These are phyloP conservation scores for Phyllosticta citrichinensis DNA, from an alignment of 2,329 filamentous ascomycete species.

Conservation along the genomic window DNA sequence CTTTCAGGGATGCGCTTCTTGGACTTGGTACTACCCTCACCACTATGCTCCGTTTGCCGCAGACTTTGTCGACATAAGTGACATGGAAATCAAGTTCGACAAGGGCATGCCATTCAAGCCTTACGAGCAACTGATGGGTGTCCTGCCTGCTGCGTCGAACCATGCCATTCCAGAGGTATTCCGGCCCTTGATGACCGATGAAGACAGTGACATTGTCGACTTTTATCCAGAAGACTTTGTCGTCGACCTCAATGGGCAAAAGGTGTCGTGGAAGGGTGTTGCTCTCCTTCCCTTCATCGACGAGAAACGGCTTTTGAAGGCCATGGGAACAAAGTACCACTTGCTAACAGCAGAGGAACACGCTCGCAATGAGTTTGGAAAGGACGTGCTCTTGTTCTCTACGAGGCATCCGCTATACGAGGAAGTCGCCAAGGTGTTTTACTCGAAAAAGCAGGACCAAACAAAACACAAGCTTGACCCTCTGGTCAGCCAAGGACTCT, in stretches of 20 bases:
- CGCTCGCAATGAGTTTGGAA: constrained; percentile 68
- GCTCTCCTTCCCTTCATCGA: constrained; percentile 93
- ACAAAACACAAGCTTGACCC: constrained; percentile 64
- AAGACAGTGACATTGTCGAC: constrained; percentile 86
- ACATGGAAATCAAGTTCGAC: constrained; percentile 71
- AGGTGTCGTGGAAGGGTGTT: constrained; percentile 96
- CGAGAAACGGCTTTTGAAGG: constrained; percentile 70
- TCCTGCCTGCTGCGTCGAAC: constrained; percentile 84
- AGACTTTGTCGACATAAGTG: constrained; percentile 76
- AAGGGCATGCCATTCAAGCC: constrained; percentile 80
- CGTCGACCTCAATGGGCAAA: constrained; percentile 93
- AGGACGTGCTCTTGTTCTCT: constrained; percentile 74
- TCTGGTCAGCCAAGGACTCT: constrained; percentile 63
- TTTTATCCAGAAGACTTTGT: constrained; percentile 95
- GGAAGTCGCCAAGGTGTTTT: constrained; percentile 74
- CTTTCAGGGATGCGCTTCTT: constrained; percentile 94
- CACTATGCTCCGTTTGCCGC: constrained; percentile 97
- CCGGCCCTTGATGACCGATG: constrained; percentile 79
- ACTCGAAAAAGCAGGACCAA: constrained; percentile 72
- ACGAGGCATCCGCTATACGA: constrained; percentile 79
- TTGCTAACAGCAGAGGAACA: constrained; percentile 66
- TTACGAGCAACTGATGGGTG: constrained; percentile 97
- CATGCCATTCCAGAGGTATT: constrained; percentile 84
- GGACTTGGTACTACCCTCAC: constrained; percentile 99
- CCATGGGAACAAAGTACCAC: constrained; percentile 75